Conservation (phyloP, 2,329 filamentous ascomycete species). For the Zymoseptoria tritici region DNA sequence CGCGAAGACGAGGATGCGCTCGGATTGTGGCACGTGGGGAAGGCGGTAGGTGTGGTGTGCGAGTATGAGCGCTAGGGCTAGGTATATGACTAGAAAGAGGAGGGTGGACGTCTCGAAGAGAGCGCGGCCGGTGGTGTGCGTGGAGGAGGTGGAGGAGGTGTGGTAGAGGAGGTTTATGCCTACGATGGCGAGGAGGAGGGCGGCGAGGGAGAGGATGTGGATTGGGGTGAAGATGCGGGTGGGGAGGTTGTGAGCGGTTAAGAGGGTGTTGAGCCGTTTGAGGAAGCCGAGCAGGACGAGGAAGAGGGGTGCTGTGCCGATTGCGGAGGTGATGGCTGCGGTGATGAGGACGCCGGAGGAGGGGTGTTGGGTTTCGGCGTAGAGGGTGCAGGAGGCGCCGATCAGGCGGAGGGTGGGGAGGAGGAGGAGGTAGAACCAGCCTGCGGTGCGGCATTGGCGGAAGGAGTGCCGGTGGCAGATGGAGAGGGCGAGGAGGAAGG, state of each 20-base stretch:
- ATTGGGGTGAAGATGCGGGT: slow-evolving; percentile 14
- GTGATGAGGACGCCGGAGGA: slow-evolving; percentile 13
- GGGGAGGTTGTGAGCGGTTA: slow-evolving; percentile 11
- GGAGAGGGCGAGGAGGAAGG: background rate
- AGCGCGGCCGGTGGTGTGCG: too few relatives aligned
- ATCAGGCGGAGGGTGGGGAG: slow-evolving; percentile 20
- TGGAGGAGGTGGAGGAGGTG: too few relatives aligned
- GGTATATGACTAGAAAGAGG: slow-evolving; percentile 18
- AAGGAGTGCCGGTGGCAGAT: slow-evolving; percentile 5
- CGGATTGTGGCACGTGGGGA: slow-evolving; percentile 2
- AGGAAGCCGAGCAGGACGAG: slow-evolving; percentile 18
- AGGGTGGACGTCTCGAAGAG: background rate
- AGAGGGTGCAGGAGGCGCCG: slow-evolving; percentile 20
- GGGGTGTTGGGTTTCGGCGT: slow-evolving; percentile 19
- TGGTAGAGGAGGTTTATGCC: slow-evolving; percentile 4
- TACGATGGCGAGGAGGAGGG: slow-evolving; percentile 21
- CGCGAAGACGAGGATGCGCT: slow-evolving; percentile 18
- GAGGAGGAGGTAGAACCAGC: too few relatives aligned
- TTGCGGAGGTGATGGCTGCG: slow-evolving; percentile 20
- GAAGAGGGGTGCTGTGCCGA: slow-evolving; percentile 21
- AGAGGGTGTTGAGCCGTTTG: slow-evolving; percentile 15
- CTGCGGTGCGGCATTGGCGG: too few relatives aligned
- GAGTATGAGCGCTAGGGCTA: slow-evolving; percentile 7
- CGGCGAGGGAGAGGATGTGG: slow-evolving; percentile 17
- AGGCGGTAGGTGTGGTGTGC: too few relatives aligned